Base-by-base conservation (phyloP, 768 basidiomycete species). In the Collybiopsis luxurians region DNA sequence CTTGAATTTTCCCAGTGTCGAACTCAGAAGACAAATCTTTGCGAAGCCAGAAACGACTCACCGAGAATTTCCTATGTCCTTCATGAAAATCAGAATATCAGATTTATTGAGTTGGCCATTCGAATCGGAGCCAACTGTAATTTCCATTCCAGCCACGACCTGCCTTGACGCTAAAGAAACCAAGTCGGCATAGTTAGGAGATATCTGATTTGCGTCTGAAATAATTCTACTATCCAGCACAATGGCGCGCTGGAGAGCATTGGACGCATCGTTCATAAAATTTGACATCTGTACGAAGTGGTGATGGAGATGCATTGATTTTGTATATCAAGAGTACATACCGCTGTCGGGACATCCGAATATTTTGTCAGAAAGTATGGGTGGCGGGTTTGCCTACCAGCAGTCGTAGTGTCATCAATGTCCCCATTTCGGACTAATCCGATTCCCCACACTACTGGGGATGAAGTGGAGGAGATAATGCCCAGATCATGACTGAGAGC, bases 61-160 rank as follows among this genome's bases (percentile, higher is more conserved):
- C 77, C 72, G 55, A 62, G 71, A 55, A 67, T 73, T 63, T 54
- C 79, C 79, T 11, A 69, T 63, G 72, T 81, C 76, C 61, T 75
- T 80, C 71, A 82, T 74, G 63, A 80, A 80, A 28, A 73, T 72
- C 58, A 75, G 69, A 5, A 78, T 64, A 60, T 84, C 80, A 0
- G 69, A 69, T 1, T 63, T 63, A 56, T 79, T 75, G 59, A 66
- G 73, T 10, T 60, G 61, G 0, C 71, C 68, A 50, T 64, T 63
- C 4, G 53, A 55, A 9, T 46, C 59, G 43, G 61, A 57, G 3
- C 72, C 68, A 7, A 78, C 56, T 1, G 81, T 83, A 39, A 83
- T 70, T 56, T 84, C 81, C 31, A 76, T 69, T 1, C 73, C 69
- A 0, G 72, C 79, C 36, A 82, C 70, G 7, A 74, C 72, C 62